Evolutionary conservation across 2,329 filamentous ascomycete species (phyloP), one percentile per base, ranked within the genome.

Genomic region (Knufia petricola): DNA sequence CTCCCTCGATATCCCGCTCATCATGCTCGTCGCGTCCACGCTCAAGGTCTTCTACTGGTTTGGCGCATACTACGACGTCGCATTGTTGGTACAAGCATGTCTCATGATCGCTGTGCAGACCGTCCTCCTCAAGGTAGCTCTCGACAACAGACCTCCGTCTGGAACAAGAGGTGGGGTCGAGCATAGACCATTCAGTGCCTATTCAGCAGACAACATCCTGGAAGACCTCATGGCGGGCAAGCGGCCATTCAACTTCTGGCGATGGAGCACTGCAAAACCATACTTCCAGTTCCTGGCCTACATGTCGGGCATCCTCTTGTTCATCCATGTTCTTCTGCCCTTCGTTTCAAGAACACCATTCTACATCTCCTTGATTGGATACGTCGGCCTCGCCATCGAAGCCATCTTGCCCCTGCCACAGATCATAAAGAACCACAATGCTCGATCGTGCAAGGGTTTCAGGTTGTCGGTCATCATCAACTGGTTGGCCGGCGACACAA

Each of bases 41-140:
- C 61, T 81, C 15, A 82, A 82, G 75, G 65, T 82, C 46, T 82
- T 77, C 66, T 82, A 79, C 69, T 82, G 78, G 78, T 75, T 81
- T 59, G 78, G 78, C 54, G 74, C 75, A 10, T 75, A 73, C 61
- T 82, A 78, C 60, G 76, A 77, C 57, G 64, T 67, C 44, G 70
- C 78, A 15, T 69, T 82, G 34, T 71, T 82, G 52, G 60, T 77
- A 41, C 79, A 82, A 63, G 77, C 79, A 34, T 61, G 73, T 45
- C 69, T 81, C 54, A 82, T 79, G 75, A 71, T 81, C 50, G 60
- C 64, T 39, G 72, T 81, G 7, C 79, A 82, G 62, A 51, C 75
- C 30, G 60, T 79, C 2, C 64, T 81, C 50, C 68, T 82, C 17
- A 79, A 81, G 63, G 75, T 81, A 50, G 78, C 79, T 1, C 66